phyloP scores from a whole-genome alignment of 805 yeast genomes.

The Nakazawaea laoshanensis region DNA sequence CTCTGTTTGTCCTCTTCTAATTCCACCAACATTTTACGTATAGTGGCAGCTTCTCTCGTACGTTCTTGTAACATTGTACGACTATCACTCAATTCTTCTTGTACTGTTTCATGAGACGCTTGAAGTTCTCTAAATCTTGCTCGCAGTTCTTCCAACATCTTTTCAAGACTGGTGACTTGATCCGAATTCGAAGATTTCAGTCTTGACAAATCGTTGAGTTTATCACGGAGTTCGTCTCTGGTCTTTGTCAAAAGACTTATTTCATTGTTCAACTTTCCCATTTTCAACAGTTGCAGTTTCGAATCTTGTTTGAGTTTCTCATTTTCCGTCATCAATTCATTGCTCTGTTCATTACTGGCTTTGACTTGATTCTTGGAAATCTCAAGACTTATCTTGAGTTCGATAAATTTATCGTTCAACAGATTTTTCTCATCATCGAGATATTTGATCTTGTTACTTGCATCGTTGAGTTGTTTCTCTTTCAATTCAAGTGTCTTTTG shows the following conservation, averaged over 20 bases:
- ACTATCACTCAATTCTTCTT: slow-evolving; percentile 77
- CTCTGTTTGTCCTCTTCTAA: slow-evolving; percentile 49
- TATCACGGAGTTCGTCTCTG: slow-evolving; percentile 29
- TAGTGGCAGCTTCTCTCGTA: slow-evolving; percentile 65
- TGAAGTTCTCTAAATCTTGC: slow-evolving; percentile 62
- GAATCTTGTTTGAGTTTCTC: slow-evolving; percentile 26
- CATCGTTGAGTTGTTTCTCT: slow-evolving; percentile 30
- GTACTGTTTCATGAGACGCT: slow-evolving; percentile 53
- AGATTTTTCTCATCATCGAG: slow-evolving; percentile 30
- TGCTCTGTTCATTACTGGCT: slow-evolving; percentile 28
- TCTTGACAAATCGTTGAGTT: slow-evolving; percentile 26
- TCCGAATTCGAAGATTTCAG: slow-evolving; percentile 21
- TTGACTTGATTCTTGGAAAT: slow-evolving; percentile 29
- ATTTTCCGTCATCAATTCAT: slow-evolving; percentile 30
- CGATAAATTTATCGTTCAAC: slow-evolving; percentile 28
- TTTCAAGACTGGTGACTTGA: slow-evolving; percentile 41
- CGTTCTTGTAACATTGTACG: slow-evolving; percentile 70
- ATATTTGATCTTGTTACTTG: slow-evolving; percentile 25
- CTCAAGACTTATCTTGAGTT: slow-evolving; percentile 30
- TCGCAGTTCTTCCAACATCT: slow-evolving; percentile 64
- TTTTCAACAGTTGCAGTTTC: slow-evolving; percentile 25
- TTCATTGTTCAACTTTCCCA: slow-evolving; percentile 32
- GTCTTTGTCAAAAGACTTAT: slow-evolving; percentile 31
- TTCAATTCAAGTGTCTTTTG: slow-evolving; percentile 36
- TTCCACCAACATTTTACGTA: slow-evolving; percentile 62